phyloP scores from a whole-genome alignment of 495 filamentous ascomycete species.

The Rhypophila decipiens region DNA sequence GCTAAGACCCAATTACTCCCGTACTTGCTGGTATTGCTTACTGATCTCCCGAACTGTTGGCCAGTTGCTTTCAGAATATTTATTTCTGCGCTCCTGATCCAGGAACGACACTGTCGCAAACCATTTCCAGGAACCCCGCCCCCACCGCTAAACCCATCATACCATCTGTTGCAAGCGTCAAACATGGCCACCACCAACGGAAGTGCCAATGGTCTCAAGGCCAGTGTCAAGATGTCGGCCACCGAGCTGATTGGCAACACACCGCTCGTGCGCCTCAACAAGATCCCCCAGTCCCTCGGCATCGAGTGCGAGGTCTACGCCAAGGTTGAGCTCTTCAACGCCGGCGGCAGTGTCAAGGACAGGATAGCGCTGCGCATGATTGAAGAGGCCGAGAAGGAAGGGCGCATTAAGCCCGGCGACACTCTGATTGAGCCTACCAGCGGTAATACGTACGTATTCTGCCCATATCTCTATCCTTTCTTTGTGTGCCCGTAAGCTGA shows the following conservation, averaged over 20 bases:
- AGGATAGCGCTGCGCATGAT: slow-evolving; percentile 97
- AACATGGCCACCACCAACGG: slow-evolving; percentile 13
- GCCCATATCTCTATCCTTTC: background rate
- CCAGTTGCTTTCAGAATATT: no score
- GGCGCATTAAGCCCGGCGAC: slow-evolving; percentile 94
- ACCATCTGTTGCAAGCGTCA: no score
- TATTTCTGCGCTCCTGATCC: no score
- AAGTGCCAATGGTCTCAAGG: slow-evolving; percentile 15
- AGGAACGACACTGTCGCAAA: no score
- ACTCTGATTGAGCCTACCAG: slow-evolving; percentile 96
- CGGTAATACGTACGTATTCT: slow-evolving; percentile 74
- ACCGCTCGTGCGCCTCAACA: slow-evolving; percentile 86
- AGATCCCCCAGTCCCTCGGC: slow-evolving; percentile 79
- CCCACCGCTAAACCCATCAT: no score
- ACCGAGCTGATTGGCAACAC: slow-evolving; percentile 81
- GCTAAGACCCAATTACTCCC: no score
- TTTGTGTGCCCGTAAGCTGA: slow-evolving; percentile 8
- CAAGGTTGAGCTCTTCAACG: slow-evolving; percentile 95
- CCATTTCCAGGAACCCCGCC: no score
- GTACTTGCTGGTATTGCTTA: no score
- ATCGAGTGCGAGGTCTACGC: slow-evolving; percentile 89
- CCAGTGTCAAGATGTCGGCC: slow-evolving; percentile 33
- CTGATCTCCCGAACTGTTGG: no score
- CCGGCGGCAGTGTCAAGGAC: slow-evolving; percentile 96
- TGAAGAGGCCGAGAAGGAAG: slow-evolving; percentile 84